phyloP scores from a whole-genome alignment of 1,284 basidiomycete genomes.

The Cryptococcus jaspeensis region DNA sequence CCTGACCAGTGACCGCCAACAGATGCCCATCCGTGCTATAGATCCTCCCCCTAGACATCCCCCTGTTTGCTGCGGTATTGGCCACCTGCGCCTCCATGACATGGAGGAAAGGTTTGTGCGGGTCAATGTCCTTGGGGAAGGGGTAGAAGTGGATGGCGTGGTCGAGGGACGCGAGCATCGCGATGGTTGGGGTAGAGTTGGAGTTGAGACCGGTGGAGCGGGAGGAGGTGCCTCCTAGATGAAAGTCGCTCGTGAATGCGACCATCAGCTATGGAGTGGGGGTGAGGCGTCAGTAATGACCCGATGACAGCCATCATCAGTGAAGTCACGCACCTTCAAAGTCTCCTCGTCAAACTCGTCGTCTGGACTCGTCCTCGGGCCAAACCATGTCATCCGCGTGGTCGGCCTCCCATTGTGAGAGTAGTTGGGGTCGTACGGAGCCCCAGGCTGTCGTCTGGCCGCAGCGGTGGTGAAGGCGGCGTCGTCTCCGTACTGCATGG shows the following conservation, averaged over 20 bases:
- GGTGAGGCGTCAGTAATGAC: not conserved
- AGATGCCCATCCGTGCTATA: not conserved
- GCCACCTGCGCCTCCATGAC: not conserved
- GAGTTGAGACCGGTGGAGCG: constrained; percentile 63
- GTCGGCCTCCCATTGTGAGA: constrained; percentile 24
- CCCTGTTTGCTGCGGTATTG: not conserved
- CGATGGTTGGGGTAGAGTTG: constrained; percentile 50
- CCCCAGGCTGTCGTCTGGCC: constrained; percentile 18
- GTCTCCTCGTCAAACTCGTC: constrained; percentile 64
- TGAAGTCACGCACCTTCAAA: constrained; percentile 77
- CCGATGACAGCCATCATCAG: not conserved
- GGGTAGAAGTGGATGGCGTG: constrained; percentile 79
- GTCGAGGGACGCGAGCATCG: constrained; percentile 78
- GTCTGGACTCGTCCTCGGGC: constrained; percentile 60
- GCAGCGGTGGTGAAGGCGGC: constrained; percentile 66
- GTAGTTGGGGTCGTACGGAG: constrained; percentile 11
- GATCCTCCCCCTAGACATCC: not conserved
- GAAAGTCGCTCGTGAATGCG: constrained; percentile 77
- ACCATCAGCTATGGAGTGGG: constrained; percentile 66
- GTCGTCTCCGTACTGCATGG: constrained; percentile 61
- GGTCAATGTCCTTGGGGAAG: constrained; percentile 22
- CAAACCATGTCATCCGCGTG: constrained; percentile 73
- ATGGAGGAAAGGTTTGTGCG: constrained; percentile 5
- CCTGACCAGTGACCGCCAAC: constrained; percentile 2
- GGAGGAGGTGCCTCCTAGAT: constrained; percentile 67